Evolutionary conservation across 306 rosid genomes (phyloP).

Genomic region (Delonix regia): DNA sequence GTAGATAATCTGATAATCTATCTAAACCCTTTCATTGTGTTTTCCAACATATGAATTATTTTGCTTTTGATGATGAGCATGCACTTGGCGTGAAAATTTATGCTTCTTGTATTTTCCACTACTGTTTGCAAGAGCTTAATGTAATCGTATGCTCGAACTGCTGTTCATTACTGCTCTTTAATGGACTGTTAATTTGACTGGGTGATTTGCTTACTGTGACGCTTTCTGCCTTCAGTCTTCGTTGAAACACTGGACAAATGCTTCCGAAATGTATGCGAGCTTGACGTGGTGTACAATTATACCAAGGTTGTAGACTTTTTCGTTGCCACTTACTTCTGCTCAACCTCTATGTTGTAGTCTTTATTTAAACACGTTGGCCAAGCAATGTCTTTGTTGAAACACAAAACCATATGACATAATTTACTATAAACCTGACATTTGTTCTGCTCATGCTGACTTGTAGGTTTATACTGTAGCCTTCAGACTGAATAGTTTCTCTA

Average conservation of each 20-base stretch:
- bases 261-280: constrained; percentile 96
- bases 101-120: constrained; percentile 25
- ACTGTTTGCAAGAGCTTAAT: constrained; percentile 9
- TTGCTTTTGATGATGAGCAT: constrained; percentile 22
- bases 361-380: not conserved
- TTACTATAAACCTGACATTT: not conserved
- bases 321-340: not conserved
- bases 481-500: not conserved
- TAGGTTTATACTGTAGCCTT: constrained; percentile 17
- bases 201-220: constrained; percentile 33
- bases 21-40: constrained; percentile 14
- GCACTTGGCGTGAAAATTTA: not conserved
- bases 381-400: not conserved
- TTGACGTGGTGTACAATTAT: constrained; percentile 89
- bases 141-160: not conserved
- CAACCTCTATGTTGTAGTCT: not conserved
- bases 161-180: constrained; percentile 8
- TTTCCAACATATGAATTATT: constrained; percentile 10
- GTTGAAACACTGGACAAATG: constrained; percentile 98
- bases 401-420: not conserved
- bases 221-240: constrained; percentile 68
- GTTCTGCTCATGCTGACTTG: constrained; percentile 9
- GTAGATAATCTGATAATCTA: constrained; percentile 3
- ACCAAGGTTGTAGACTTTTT: constrained; percentile 68
- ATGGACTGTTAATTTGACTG: constrained; percentile 19